These are phyloP conservation scores for Neoascochyta sp. DNA, from an alignment of 2,329 filamentous ascomycete genomes.

Conservation along the genomic window DNA sequence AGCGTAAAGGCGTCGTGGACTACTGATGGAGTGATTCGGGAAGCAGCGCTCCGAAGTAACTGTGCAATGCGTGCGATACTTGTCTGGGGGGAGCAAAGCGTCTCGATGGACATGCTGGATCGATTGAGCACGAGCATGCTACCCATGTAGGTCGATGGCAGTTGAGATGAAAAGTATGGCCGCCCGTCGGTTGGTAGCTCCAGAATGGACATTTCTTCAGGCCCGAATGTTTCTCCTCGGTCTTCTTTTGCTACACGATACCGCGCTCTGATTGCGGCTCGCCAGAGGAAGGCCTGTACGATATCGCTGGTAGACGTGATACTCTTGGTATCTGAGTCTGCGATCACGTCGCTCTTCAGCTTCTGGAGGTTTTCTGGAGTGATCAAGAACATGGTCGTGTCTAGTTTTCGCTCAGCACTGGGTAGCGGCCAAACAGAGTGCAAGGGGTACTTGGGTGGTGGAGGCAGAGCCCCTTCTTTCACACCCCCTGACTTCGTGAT, in stretches of 20 bases:
- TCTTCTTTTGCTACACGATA: slow-evolving; percentile 30
- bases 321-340: slow-evolving; percentile 19
- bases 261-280: slow-evolving; percentile 34
- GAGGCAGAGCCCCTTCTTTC: slow-evolving; percentile 1
- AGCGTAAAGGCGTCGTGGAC: slow-evolving; percentile 29
- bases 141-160: slow-evolving; percentile 28
- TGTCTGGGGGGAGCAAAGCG: slow-evolving; percentile 17
- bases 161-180: slow-evolving; percentile 23
- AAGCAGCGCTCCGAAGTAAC: slow-evolving; percentile 17
- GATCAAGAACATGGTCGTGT: slow-evolving; percentile 35
- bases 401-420: slow-evolving; percentile 22
- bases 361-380: slow-evolving; percentile 22
- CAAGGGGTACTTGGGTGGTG: slow-evolving; percentile 21
- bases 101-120: slow-evolving; percentile 19
- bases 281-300: slow-evolving; percentile 43
- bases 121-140: slow-evolving; percentile 27
- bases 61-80: slow-evolving; percentile 19
- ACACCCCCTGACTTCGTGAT: too few relatives aligned
- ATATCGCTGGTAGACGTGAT: slow-evolving; percentile 39
- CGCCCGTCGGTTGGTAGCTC: slow-evolving; percentile 35
- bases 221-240: slow-evolving; percentile 7
- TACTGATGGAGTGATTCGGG: slow-evolving; percentile 19
- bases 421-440: slow-evolving; percentile 29
- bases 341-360: slow-evolving; percentile 30
- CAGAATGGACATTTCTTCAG: slow-evolving; percentile 18